Conservation (phyloP, 495 filamentous ascomycete species). For the Hypoxylon lienhwacheense region DNA sequence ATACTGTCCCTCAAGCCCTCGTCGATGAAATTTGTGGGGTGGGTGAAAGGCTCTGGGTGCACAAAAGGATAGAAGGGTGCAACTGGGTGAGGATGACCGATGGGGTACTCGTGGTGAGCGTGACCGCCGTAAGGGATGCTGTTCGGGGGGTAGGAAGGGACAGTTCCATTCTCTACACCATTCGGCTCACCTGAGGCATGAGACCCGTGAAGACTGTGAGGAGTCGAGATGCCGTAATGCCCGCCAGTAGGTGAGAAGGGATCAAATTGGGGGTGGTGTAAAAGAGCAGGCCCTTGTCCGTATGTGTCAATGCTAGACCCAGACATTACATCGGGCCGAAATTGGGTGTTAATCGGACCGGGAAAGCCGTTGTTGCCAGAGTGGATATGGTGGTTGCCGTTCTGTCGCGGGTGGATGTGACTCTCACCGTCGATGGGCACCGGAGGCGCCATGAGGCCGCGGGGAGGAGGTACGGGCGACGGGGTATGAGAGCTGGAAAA, state of each 20-base stretch:
- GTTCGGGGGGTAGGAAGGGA: slow-evolving; percentile 35
- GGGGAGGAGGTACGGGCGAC: slow-evolving; percentile 49
- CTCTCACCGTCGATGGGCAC: slow-evolving; percentile 39
- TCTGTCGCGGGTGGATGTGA: slow-evolving; percentile 35
- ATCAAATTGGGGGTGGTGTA: slow-evolving; percentile 40
- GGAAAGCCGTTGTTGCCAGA: slow-evolving; percentile 39
- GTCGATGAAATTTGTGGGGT: slow-evolving; percentile 25
- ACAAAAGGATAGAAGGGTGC: slow-evolving; percentile 31
- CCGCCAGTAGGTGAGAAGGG: slow-evolving; percentile 40
- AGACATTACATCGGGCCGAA: slow-evolving; percentile 29
- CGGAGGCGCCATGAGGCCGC: slow-evolving; percentile 37
- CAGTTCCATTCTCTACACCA: slow-evolving; percentile 39
- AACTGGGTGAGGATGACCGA: slow-evolving; percentile 22
- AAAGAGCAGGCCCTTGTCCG: slow-evolving; percentile 44
- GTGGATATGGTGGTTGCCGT: slow-evolving; percentile 38
- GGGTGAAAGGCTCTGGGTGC: slow-evolving; percentile 14
- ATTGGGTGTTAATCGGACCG: slow-evolving; percentile 38
- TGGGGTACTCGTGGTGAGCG: slow-evolving; percentile 29
- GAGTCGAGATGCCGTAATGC: slow-evolving; percentile 51
- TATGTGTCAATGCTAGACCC: slow-evolving; percentile 24
- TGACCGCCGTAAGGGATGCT: slow-evolving; percentile 38
- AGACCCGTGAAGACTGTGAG: slow-evolving; percentile 58
- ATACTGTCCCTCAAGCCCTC: slow-evolving; percentile 44
- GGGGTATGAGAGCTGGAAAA: slow-evolving; percentile 52
- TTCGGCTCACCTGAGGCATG: slow-evolving; percentile 49